Conservation (phyloP, 2,329 filamentous ascomycete species). For the Purpureocillium takamizusanense region DNA sequence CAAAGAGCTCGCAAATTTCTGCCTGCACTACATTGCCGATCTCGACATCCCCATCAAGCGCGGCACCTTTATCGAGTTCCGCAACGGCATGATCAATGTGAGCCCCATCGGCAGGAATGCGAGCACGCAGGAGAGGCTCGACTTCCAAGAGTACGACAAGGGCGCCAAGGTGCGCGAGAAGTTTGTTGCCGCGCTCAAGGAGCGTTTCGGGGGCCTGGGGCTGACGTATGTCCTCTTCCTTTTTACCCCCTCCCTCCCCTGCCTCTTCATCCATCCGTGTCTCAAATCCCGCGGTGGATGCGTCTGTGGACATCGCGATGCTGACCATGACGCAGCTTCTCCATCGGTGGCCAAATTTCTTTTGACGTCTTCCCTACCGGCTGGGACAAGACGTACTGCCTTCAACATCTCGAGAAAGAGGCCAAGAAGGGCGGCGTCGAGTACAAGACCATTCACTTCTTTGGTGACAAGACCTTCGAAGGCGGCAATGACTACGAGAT, state of each 20-base stretch:
- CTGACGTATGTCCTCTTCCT: constrained; percentile 58
- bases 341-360: constrained; percentile 93
- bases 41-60: constrained; percentile 76
- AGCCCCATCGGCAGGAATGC: constrained; percentile 82
- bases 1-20: constrained; percentile 68
- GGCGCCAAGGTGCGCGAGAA: constrained; percentile 69
- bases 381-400: constrained; percentile 98
- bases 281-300: background rate
- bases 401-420: constrained; percentile 78
- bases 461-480: constrained; percentile 86
- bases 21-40: constrained; percentile 76
- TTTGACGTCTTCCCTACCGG: constrained; percentile 96
- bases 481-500: constrained; percentile 98
- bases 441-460: constrained; percentile 92
- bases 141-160: constrained; percentile 76
- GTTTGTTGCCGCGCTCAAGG: constrained; percentile 36
- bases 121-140: constrained; percentile 66
- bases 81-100: constrained; percentile 87
- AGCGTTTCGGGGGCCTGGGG: constrained; percentile 53
- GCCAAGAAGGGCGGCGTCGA: constrained; percentile 61
- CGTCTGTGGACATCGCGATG: background rate
- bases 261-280: background rate
- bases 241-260: constrained; percentile 2
- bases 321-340: constrained; percentile 49
- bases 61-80: constrained; percentile 80